A percentile compares a stretch with the other conserved stretches of the same genome.
Conservation (phyloP, 2,329 filamentous ascomycete species). For the Conoideocrella luteorostrata region DNA sequence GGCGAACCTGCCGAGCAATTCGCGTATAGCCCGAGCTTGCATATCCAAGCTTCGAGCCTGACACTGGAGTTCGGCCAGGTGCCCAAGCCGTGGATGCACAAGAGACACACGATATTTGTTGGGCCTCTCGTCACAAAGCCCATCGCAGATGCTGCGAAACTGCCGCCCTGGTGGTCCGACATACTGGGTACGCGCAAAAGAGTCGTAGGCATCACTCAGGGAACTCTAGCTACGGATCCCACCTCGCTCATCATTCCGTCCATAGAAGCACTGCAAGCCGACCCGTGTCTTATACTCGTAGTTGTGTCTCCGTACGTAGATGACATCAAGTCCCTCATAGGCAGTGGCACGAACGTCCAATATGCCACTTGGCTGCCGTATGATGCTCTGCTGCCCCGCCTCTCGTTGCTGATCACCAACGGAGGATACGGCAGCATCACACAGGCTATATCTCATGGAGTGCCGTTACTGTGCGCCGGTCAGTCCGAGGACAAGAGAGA, state of each 20-base stretch:
- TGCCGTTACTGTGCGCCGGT: conserved; percentile 29
- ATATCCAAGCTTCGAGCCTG: conserved; percentile 31
- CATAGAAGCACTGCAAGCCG: conserved; percentile 24
- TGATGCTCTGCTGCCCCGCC: conserved; percentile 25
- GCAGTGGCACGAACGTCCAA: conserved; percentile 20
- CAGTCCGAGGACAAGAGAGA: conserved; percentile 32
- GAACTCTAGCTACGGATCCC: conserved; percentile 30
- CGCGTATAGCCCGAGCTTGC: conserved; percentile 30
- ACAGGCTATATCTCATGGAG: conserved; percentile 27
- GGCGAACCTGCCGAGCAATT: conserved; percentile 25
- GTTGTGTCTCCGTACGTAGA: conserved; percentile 25
- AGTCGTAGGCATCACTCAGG: conserved; percentile 31
- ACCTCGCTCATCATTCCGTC: conserved; percentile 30
- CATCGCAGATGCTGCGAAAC: conserved; percentile 5
- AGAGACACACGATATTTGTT: conserved; percentile 20
- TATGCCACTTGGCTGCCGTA: conserved; percentile 31
- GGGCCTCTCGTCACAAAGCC: conserved; percentile 27
- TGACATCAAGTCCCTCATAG: conserved; percentile 17
- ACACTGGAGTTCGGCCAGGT: conserved; percentile 24
- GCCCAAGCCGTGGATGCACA: conserved; percentile 17
- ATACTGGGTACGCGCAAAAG: conserved; percentile 17
- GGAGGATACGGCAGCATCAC: conserved; percentile 32
- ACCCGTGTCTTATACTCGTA: conserved; percentile 23
- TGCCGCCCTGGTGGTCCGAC: conserved; percentile 28
- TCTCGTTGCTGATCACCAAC: conserved; percentile 28